These are phyloP conservation scores for Nannizzia gypsea DNA, from an alignment of 2,329 filamentous ascomycete genomes.

Conservation along the genomic window DNA sequence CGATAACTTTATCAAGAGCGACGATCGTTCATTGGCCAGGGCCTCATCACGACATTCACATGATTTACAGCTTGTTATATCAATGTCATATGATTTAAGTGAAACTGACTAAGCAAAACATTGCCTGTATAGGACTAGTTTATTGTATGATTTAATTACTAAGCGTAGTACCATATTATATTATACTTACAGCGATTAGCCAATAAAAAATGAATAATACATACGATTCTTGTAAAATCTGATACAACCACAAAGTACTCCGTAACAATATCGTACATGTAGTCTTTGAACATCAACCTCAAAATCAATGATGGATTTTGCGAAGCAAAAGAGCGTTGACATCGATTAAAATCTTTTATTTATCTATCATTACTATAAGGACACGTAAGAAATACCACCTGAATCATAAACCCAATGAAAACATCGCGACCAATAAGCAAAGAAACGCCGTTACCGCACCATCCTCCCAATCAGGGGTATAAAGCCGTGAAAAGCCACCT, in stretches of 20 bases:
- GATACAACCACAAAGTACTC: neutral
- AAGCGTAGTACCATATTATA: neutral
- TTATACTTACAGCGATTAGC: neutral
- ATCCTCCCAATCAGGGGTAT: neutral
- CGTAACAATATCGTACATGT: neutral
- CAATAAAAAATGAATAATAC: neutral
- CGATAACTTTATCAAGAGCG: too few species aligned
- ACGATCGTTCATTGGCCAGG: neutral
- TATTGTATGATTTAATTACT: neutral
- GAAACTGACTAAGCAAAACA: neutral
- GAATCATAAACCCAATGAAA: neutral
- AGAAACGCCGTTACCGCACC: neutral
- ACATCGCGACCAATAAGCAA: neutral
- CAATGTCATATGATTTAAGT: too few species aligned
- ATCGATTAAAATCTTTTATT: neutral
- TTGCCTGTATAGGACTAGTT: neutral
- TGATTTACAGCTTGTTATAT: too few species aligned
- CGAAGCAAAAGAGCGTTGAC: neutral
- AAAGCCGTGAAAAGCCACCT: neutral
- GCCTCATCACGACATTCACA: too few species aligned
- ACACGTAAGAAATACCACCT: neutral
- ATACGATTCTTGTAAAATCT: neutral
- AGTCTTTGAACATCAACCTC: neutral
- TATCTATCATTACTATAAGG: neutral
- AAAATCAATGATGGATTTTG: too few species aligned